phyloP scores from a whole-genome alignment of 352 stramenopile genomes.

The Globisporangium irregulare region DNA sequence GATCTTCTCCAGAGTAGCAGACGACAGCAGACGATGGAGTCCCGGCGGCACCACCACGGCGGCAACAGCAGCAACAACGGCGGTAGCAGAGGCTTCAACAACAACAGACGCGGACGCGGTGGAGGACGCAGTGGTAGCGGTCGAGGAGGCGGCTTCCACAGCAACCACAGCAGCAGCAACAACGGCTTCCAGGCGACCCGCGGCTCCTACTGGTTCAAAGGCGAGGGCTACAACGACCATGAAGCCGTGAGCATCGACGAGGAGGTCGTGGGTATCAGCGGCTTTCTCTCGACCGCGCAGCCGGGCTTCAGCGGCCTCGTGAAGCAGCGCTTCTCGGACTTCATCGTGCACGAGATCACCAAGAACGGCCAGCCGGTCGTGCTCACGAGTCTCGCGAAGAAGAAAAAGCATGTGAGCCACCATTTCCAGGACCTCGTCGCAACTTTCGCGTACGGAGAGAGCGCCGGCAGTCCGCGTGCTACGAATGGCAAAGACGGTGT shows the following conservation, averaged over 20 bases:
- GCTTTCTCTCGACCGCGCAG: conserved; percentile 36
- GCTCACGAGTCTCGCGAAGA: conserved; percentile 35
- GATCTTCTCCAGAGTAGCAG: not conserved
- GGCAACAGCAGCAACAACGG: not conserved
- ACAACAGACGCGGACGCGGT: conserved; percentile 21
- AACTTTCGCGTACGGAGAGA: conserved; percentile 24
- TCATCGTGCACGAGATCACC: conserved; percentile 77
- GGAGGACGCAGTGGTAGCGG: conserved; percentile 19
- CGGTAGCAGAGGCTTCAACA: conserved; percentile 16
- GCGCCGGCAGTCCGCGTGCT: not conserved
- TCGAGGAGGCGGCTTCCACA: conserved; percentile 13
- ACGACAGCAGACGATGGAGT: conserved; percentile 8
- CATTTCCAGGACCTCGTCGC: conserved; percentile 41
- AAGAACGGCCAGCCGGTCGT: conserved; percentile 25
- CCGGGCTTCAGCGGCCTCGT: conserved; percentile 62
- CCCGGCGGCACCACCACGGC: conserved; percentile 12
- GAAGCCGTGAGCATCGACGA: conserved; percentile 60
- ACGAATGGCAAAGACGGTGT: not conserved
- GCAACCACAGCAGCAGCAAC: conserved; percentile 4
- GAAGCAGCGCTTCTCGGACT: conserved; percentile 85
- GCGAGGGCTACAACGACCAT: conserved; percentile 64
- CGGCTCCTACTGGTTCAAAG: conserved; percentile 44
- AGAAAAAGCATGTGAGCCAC: conserved; percentile 29
- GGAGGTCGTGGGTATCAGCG: conserved; percentile 55
- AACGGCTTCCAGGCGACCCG: conserved; percentile 9